Evolutionary conservation across 2,329 filamentous ascomycete genomes (phyloP).

Genomic region (Botryosphaeria dothidea): DNA sequence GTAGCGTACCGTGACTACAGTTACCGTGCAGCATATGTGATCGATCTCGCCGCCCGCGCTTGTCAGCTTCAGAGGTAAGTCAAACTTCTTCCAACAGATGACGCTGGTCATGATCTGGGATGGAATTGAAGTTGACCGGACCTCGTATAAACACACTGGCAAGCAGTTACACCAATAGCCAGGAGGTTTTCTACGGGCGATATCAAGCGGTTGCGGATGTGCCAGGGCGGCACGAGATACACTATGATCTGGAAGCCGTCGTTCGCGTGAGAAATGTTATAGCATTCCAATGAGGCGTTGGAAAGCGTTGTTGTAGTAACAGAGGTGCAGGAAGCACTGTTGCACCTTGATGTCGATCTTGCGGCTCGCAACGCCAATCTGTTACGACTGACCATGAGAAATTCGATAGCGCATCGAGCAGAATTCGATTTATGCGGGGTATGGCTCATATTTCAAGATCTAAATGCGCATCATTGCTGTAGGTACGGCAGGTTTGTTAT

Average conservation of each 20-base stretch:
- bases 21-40: background rate
- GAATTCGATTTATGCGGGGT: background rate
- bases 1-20: background rate
- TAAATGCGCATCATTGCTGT: background rate
- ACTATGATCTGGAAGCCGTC: background rate
- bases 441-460: background rate
- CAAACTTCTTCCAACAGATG: too few species aligned
- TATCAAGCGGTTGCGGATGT: too few species aligned
- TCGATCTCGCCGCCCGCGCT: background rate
- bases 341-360: background rate
- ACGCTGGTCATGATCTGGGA: background rate
- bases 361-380: background rate
- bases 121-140: too few species aligned
- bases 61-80: background rate
- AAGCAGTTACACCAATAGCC: too few species aligned
- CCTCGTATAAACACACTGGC: too few species aligned
- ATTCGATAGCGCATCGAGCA: background rate
- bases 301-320: background rate
- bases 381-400: background rate
- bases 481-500: background rate
- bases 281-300: background rate
- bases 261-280: background rate
- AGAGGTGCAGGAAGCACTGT: background rate
- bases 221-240: too few species aligned
- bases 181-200: too few species aligned